Base-by-base conservation (phyloP, 306 rosid genomes). In the Prunus dulcis region DNA sequence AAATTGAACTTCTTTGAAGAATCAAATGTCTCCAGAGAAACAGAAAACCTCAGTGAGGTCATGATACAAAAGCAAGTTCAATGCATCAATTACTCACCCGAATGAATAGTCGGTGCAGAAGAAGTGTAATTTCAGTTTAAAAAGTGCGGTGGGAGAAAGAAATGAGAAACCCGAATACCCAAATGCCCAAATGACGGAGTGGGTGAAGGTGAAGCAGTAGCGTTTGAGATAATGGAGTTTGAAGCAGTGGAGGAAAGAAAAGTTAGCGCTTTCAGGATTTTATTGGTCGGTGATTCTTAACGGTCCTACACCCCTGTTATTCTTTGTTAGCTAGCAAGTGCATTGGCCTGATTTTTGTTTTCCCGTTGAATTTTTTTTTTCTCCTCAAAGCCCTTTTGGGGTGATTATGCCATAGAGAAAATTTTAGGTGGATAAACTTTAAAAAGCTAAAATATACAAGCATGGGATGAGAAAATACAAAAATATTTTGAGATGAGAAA, bases 31-130 rank as follows among this genome's bases (percentile, higher is more conserved):
- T 89, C 90, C 56, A 83, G 68, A 43, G 79, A 81, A 77, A 83
- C 45, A 20, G 89, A 79, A 76, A 93, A 73, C 76, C 82, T 82
- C 22, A 93, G 84, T 0, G 86, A 89, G 38, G 91, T 92, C 98
- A 93, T 93, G 76, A 77, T 38, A 53, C 50, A 66, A 22, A 74
- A 74, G 56, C 56, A 51, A 57, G 57, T 46, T 32, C 23, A 69
- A 50, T 17, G 30, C 38, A 49, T 69, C 25, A 27, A 27, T 50
- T 25, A 72, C 76, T 72, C 64, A 56, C 76, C 76, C 38, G 13
- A 56, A 41, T 46, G 52, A 47, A 13, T 19, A n/a, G 12, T 50
- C 25, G 22, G 55, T 51, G 22, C 17, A 25, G 41, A 49, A 3
- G 72, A 73, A 58, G 50, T 30, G 69, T 3, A 57, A 65, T 17